Percentiles rank a stretch among this genome's conserved stretches.
These are phyloP conservation scores for Diutina siamensis DNA, from an alignment of 1,139 yeast genomes.

Conservation along the genomic window DNA sequence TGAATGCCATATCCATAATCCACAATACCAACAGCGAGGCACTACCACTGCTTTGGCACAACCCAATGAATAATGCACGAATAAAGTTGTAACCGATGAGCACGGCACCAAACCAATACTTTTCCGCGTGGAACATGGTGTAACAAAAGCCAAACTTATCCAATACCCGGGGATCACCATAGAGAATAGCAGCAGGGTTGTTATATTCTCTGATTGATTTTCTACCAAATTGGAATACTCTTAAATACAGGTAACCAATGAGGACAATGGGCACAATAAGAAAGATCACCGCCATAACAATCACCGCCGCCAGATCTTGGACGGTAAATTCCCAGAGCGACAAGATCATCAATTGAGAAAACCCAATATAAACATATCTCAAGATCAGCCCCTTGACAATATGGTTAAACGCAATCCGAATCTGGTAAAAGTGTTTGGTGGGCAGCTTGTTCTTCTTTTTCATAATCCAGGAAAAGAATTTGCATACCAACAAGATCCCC, in stretches of 20 bases:
- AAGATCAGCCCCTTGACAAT: conserved; percentile 58
- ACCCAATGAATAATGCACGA: conserved; percentile 53
- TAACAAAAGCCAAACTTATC: conserved; percentile 68
- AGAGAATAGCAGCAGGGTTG: conserved; percentile 69
- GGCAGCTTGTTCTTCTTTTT: conserved; percentile 35
- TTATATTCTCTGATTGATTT: conserved; percentile 40
- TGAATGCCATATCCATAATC: conserved; percentile 52
- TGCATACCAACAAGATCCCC: conserved; percentile 36
- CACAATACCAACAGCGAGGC: conserved; percentile 57
- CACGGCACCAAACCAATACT: conserved; percentile 66
- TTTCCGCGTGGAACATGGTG: conserved; percentile 69
- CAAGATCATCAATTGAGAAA: conserved; percentile 56
- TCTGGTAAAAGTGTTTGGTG: conserved; percentile 23
- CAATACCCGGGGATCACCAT: conserved; percentile 55
- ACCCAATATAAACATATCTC: conserved; percentile 65
- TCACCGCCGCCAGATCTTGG: conserved; percentile 63
- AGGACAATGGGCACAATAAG: conserved; percentile 42
- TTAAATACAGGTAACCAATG: conserved; percentile 48
- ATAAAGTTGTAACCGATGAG: conserved; percentile 42
- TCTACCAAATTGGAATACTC: conserved; percentile 46
- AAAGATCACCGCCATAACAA: conserved; percentile 57
- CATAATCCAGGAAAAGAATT: conserved; percentile 36
- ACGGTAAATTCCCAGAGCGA: conserved; percentile 68
- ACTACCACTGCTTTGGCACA: conserved; percentile 61
- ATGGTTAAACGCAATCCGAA: conserved; percentile 37